These are phyloP conservation scores for Hyaloscypha variabilis DNA, from an alignment of 495 filamentous ascomycete species.

Conservation along the genomic window DNA sequence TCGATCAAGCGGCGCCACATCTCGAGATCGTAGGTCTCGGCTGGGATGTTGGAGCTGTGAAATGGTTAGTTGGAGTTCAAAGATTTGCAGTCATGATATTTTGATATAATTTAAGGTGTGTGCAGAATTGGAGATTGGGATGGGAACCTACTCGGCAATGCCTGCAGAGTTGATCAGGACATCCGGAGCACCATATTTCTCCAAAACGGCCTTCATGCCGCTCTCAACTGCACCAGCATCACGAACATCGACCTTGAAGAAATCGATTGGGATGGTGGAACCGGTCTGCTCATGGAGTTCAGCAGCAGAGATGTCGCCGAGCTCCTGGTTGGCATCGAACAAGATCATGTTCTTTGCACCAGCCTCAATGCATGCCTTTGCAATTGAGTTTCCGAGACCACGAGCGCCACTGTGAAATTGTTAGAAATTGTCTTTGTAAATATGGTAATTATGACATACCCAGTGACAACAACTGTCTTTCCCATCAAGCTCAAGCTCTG, in stretches of 20 bases:
- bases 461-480: slow-evolving; percentile 73
- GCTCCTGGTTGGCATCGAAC: slow-evolving; percentile 72
- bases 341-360: slow-evolving; percentile 73
- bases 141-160: slow-evolving; percentile 65
- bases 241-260: slow-evolving; percentile 78
- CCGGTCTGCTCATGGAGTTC: slow-evolving; percentile 68
- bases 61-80: slow-evolving; percentile 9
- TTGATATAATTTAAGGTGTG: background rate
- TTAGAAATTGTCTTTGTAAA: background rate
- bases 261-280: slow-evolving; percentile 61
- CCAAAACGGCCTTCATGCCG: slow-evolving; percentile 60
- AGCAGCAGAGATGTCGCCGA: slow-evolving; percentile 67
- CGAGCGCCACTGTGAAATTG: slow-evolving; percentile 63
- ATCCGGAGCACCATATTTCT: slow-evolving; percentile 65
- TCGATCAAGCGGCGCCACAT: slow-evolving; percentile 75
- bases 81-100: background rate
- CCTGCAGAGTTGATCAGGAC: slow-evolving; percentile 84
- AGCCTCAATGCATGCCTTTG: slow-evolving; percentile 71
- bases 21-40: slow-evolving; percentile 53
- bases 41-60: slow-evolving; percentile 58
- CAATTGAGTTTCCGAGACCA: slow-evolving; percentile 77
- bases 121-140: background rate
- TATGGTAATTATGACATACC: slow-evolving; percentile 48
- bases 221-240: slow-evolving; percentile 63
- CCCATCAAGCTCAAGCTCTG: slow-evolving; percentile 65